Evolutionary conservation across 495 filamentous ascomycete genomes (phyloP), one percentile per base, ranked within the genome.

Genomic region (Penicillium canescens): DNA sequence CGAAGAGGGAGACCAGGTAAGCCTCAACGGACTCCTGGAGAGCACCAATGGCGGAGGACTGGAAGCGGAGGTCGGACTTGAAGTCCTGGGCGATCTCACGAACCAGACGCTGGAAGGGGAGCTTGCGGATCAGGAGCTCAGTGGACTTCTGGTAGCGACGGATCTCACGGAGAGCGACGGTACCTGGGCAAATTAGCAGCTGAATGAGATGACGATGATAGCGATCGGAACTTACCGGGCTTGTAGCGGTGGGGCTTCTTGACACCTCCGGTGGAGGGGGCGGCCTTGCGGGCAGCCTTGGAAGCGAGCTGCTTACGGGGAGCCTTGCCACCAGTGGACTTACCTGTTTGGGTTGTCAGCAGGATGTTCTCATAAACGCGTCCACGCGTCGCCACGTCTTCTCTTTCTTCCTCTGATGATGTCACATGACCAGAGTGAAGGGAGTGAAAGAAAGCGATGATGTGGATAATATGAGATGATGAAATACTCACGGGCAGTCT

Each of bases 241-340:
- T 98, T 99, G 77, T 99, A 99, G 68, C 94, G 88, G 82, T 98
- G 95, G 76, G 94, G 94, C 94, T 99, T 99, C 95, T 99, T 99
- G 88, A 99, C 94, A 87, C 86, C 86, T 66, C 85, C 87, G 65
- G 86, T 87, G 55, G 86, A 87, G 64, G 86, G 86, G 33, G 86
- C 85, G 56, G 83, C 83, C 78, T 89, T 88, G 72, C 88, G 85
- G 68, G 87, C 87, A 57, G 87, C 87, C 85, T 91, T 91, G 78
- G 86, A 87, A 63, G 86, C 86, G 70, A 96, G 91, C 85, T 95
- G 90, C 90, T 97, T 97, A 82, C 92, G 92, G 66, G 92, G 92
- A 69, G 92, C 92, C 86, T 97, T 97, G 85, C 92, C 92, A 94
- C 92, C 92, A 78, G 92, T 96, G 76, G 92, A 96, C 86, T 97